Evolutionary conservation across 495 filamentous ascomycete species (phyloP).

Genomic region (Aspergillus saccharolyticus): DNA sequence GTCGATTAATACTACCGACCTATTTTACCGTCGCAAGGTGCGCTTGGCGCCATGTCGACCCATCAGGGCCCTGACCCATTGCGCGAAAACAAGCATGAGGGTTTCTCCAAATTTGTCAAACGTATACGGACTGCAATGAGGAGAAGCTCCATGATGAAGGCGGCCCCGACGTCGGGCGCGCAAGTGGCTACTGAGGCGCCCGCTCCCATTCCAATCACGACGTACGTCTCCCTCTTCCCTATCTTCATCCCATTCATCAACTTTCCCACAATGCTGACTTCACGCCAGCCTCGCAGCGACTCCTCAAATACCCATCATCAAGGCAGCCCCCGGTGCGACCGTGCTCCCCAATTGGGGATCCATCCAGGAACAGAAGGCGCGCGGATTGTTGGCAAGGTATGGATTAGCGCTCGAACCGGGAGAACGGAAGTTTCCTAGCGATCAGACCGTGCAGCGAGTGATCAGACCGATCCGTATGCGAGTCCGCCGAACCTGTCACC

Average conservation of each 20-base stretch:
- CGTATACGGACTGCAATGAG: conserved; percentile 61
- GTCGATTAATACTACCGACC: neutral
- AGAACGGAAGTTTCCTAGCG: conserved; percentile 58
- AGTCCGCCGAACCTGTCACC: conserved; percentile 77
- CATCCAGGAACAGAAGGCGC: conserved; percentile 61
- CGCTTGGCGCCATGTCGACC: conserved; percentile 24
- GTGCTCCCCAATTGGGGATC: conserved; percentile 30
- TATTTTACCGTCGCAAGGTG: neutral
- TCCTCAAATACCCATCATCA: conserved; percentile 4
- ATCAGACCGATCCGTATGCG: conserved; percentile 90
- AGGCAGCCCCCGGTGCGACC: conserved; percentile 22
- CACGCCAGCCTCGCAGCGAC: conserved; percentile 5
- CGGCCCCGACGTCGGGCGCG: conserved; percentile 24
- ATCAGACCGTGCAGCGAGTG: conserved; percentile 62
- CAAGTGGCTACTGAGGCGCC: conserved; percentile 11
- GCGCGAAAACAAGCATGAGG: conserved; percentile 52
- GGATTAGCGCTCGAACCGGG: conserved; percentile 63
- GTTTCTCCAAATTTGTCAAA: conserved; percentile 57
- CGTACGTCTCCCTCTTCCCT: conserved; percentile 24
- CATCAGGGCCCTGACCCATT: conserved; percentile 18
- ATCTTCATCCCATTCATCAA: conserved; percentile 17
- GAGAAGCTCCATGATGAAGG: conserved; percentile 44
- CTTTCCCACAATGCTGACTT: conserved; percentile 16
- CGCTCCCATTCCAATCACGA: conserved; percentile 20
- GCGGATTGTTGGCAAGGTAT: conserved; percentile 68